Percentiles rank a stretch among this genome's conserved stretches.
phyloP scores from a whole-genome alignment of 2,329 filamentous ascomycete genomes.

The Didymella keratinophila region DNA sequence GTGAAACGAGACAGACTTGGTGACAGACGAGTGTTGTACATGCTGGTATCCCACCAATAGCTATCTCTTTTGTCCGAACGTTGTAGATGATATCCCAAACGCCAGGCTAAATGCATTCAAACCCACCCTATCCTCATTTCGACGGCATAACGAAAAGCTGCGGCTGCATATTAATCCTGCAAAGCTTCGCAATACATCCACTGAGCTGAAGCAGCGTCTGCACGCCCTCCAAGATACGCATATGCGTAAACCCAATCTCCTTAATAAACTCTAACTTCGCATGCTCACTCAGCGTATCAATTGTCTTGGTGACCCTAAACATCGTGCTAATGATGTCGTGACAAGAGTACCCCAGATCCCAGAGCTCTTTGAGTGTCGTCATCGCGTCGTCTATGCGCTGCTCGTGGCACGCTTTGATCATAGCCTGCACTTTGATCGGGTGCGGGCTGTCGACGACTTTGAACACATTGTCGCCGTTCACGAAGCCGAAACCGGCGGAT shows the following conservation, averaged over 20 bases:
- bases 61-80: background rate
- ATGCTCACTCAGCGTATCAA: constrained; percentile 90
- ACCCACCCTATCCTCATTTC: constrained; percentile 12
- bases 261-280: constrained; percentile 97
- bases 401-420: constrained; percentile 97
- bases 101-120: constrained; percentile 44
- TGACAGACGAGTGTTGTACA: background rate
- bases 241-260: constrained; percentile 98
- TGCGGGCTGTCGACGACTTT: constrained; percentile 96
- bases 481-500: constrained; percentile 90
- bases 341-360: constrained; percentile 95
- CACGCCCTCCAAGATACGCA: constrained; percentile 98
- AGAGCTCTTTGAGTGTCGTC: constrained; percentile 86
- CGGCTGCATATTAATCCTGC: constrained; percentile 96
- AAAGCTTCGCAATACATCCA: constrained; percentile 88
- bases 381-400: constrained; percentile 88
- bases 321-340: constrained; percentile 99
- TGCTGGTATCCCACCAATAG: background rate
- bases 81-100: constrained; percentile 30
- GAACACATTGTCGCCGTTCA: constrained; percentile 98
- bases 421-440: constrained; percentile 97
- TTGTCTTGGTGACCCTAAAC: constrained; percentile 98
- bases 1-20: no score
- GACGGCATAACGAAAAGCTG: constrained; percentile 69
- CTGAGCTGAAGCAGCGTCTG: constrained; percentile 94